A percentile compares a stretch with the other conserved stretches of the same genome.
These are phyloP conservation scores for Malassezia restricta DNA, from an alignment of 1,284 basidiomycete genomes.

Conservation along the genomic window DNA sequence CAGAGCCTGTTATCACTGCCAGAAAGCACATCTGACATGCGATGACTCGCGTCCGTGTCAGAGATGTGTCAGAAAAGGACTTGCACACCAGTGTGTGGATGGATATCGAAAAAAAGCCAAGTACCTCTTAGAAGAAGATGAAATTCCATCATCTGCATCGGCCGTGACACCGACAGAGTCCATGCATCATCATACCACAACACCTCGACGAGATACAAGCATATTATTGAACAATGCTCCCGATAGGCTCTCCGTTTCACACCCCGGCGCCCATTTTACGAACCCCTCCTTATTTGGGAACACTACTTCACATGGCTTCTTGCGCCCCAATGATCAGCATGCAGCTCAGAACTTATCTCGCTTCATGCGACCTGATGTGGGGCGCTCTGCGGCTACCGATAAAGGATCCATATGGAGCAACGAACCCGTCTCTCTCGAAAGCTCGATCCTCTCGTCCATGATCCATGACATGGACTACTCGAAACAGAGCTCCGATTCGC, in stretches of 20 bases:
- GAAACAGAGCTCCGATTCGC: slow-evolving; percentile 24
- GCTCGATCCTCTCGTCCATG: slow-evolving; percentile 80
- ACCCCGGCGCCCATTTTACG: no score
- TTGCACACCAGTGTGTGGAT: slow-evolving; percentile 76
- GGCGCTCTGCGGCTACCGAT: not conserved
- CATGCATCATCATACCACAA: no score
- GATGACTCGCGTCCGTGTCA: slow-evolving; percentile 91
- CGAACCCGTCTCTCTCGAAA: slow-evolving; percentile 67
- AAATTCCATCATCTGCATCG: slow-evolving; percentile 17
- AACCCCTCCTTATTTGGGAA: no score
- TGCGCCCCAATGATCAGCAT: no score
- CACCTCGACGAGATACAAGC: not conserved
- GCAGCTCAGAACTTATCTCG: not conserved
- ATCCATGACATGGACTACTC: slow-evolving; percentile 48
- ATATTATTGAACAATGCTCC: slow-evolving; percentile 2
- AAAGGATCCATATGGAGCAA: not conserved
- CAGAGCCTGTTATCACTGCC: slow-evolving; percentile 85
- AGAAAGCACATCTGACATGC: slow-evolving; percentile 86
- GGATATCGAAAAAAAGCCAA: slow-evolving; percentile 96
- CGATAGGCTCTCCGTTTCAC: not conserved
- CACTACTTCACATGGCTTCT: no score
- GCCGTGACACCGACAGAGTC: no score
- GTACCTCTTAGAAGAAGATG: slow-evolving; percentile 53
- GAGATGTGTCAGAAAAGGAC: slow-evolving; percentile 83
- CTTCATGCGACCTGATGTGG: not conserved